A percentile compares a stretch with the other conserved stretches of the same genome.
phyloP scores from a whole-genome alignment of 2,329 filamentous ascomycete species.

The Fusarium penzigii region DNA sequence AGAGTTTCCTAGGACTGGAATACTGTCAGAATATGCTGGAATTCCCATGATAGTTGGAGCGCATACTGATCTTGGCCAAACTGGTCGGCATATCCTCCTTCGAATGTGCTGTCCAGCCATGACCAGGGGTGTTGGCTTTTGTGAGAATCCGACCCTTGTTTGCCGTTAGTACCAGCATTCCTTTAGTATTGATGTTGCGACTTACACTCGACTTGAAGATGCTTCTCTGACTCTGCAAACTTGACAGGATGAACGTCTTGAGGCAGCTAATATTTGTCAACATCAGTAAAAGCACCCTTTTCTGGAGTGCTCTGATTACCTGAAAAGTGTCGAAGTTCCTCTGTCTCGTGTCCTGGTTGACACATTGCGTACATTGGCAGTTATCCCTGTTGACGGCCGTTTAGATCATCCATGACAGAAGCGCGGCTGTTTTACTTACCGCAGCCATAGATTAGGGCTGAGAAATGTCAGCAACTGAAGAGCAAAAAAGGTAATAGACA shows the following conservation, averaged over 20 bases:
- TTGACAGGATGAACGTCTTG: constrained; percentile 31
- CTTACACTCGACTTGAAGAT: constrained; percentile 39
- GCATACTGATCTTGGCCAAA: constrained; percentile 26
- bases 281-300: background rate
- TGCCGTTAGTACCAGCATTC: no score
- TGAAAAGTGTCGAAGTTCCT: constrained; percentile 44
- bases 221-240: constrained; percentile 28
- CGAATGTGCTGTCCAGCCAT: constrained; percentile 25
- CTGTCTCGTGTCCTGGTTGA: constrained; percentile 45
- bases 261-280: constrained; percentile 30
- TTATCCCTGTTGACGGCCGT: constrained; percentile 37
- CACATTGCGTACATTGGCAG: constrained; percentile 43
- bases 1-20: constrained; percentile 18
- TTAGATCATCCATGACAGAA: constrained; percentile 10
- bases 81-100: constrained; percentile 13
- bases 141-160: constrained; percentile 68
- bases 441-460: constrained; percentile 32
- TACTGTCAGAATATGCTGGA: constrained; percentile 2
- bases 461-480: constrained; percentile 10
- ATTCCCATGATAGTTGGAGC: no score
- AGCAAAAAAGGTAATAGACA: background rate
- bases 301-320: constrained; percentile 23
- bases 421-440: constrained; percentile 21
- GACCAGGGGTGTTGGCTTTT: constrained; percentile 65
- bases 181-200: background rate